Evolutionary conservation across 2,329 filamentous ascomycete genomes (phyloP).

Genomic region (Colletotrichum abscissum): DNA sequence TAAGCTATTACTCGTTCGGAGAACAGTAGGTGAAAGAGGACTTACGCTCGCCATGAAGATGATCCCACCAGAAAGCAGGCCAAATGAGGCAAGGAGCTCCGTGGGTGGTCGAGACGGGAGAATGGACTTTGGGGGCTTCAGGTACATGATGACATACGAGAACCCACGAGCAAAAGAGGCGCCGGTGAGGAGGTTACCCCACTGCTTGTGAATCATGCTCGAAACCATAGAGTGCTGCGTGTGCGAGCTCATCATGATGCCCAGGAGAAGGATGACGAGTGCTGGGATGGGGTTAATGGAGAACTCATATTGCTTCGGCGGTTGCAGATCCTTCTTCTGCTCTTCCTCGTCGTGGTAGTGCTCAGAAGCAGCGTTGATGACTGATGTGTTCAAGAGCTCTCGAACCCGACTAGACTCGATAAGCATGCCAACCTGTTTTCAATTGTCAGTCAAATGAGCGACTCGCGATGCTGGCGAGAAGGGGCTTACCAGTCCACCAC

Average conservation of each 20-base stretch:
- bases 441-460: conserved; percentile 38
- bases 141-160: conserved; percentile 83
- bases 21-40: conserved; percentile 38
- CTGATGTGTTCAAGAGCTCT: conserved; percentile 70
- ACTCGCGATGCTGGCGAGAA: neutral
- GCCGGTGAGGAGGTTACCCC: conserved; percentile 86
- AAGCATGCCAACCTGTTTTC: conserved; percentile 78
- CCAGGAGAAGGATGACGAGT: conserved; percentile 86
- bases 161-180: conserved; percentile 81
- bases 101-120: conserved; percentile 88
- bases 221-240: conserved; percentile 86
- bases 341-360: conserved; percentile 55
- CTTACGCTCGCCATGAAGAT: conserved; percentile 92
- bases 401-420: conserved; percentile 80
- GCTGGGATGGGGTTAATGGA: conserved; percentile 91
- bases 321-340: conserved; percentile 51
- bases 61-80: conserved; percentile 85
- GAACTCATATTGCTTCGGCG: conserved; percentile 76
- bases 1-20: neutral
- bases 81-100: conserved; percentile 89
- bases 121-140: conserved; percentile 83
- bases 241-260: conserved; percentile 95
- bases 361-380: conserved; percentile 49
- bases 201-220: conserved; percentile 93
- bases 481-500: conserved; percentile 80